Evolutionary conservation across 1,284 basidiomycete species (phyloP).

Genomic region (Hemileia vastatrix): DNA sequence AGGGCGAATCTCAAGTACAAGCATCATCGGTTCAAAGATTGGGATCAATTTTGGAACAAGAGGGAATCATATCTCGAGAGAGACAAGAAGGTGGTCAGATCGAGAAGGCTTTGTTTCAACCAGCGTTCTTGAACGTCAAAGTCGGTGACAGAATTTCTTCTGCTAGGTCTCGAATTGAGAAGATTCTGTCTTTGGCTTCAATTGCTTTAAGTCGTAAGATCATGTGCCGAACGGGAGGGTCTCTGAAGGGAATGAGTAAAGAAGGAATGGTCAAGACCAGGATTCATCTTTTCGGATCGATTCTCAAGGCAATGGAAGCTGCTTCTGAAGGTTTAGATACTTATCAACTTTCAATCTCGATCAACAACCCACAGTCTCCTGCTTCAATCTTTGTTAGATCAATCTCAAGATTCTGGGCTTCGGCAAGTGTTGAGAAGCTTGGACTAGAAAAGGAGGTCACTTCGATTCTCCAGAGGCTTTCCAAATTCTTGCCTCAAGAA

Average conservation of each 20-base stretch:
- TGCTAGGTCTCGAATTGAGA: not conserved
- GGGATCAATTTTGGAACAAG: not conserved
- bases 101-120: not conserved
- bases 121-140: not conserved
- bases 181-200: not conserved
- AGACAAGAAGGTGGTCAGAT: not conserved
- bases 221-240: not conserved
- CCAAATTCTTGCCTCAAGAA: too few relatives aligned
- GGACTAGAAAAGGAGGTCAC: too few relatives aligned
- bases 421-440: too few relatives aligned
- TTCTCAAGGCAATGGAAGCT: not conserved
- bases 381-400: not conserved
- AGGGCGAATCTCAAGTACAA: not conserved
- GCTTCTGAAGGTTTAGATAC: not conserved
- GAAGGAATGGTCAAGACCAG: not conserved
- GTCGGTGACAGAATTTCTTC: not conserved
- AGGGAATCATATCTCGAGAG: not conserved
- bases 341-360: not conserved
- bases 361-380: not conserved
- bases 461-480: too few relatives aligned
- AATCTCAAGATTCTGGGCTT: not conserved
- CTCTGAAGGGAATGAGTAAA: not conserved
- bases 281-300: not conserved
- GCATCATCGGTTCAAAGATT: not conserved
- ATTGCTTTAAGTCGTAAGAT: not conserved